phyloP scores from a whole-genome alignment of 129 eudicot genomes.

The Centrapalus pauciflorus region DNA sequence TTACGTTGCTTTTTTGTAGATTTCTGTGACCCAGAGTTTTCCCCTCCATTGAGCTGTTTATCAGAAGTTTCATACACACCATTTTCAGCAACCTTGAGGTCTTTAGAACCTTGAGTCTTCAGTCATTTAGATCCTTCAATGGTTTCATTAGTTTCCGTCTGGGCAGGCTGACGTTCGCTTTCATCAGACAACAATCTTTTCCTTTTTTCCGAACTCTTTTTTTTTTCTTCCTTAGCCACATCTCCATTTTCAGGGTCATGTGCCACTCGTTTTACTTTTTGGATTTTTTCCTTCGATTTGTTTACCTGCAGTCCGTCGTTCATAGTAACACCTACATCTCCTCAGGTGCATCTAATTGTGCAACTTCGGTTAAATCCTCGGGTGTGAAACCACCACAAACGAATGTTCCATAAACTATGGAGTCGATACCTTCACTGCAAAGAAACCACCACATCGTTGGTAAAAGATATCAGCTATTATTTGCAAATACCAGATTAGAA shows the following conservation, averaged over 20 bases:
- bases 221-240: constrained; percentile 31
- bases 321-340: constrained; percentile 5
- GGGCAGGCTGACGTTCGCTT: constrained; percentile 24
- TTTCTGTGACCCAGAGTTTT: constrained; percentile 29
- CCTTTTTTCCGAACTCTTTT: constrained; percentile 54
- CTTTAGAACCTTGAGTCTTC: constrained; percentile 36
- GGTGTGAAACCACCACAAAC: too few relatives aligned
- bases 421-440: too few relatives aligned
- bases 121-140: constrained; percentile 41
- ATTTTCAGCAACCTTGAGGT: constrained; percentile 13
- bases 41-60: too few relatives aligned
- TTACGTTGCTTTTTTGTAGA: constrained; percentile 35
- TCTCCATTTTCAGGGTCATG: constrained; percentile 16
- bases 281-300: constrained; percentile 22
- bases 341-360: constrained; percentile 9
- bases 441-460: too few relatives aligned
- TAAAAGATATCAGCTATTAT: too few relatives aligned
- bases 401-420: too few relatives aligned
- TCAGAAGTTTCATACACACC: constrained; percentile 1
- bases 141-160: constrained; percentile 23
- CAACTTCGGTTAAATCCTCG: constrained; percentile 15
- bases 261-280: constrained; percentile 19
- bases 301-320: constrained; percentile 10
- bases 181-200: constrained; percentile 43
- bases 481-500: too few relatives aligned